Conservation (phyloP, 352 stramenopile species). For the Phytophthora meadii region DNA sequence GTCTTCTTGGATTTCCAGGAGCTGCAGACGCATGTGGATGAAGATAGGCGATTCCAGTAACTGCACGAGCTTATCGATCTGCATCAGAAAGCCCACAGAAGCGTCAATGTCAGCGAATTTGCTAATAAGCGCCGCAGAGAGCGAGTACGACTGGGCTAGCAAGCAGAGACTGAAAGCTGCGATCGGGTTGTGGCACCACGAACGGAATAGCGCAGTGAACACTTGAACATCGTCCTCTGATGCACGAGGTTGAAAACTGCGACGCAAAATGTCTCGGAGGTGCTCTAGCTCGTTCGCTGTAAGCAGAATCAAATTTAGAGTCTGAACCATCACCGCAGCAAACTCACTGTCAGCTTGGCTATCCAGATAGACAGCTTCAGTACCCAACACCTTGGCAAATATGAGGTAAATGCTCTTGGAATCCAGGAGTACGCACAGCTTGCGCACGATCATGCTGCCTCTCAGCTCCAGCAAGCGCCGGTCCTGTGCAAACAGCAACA, state of each 20-base stretch:
- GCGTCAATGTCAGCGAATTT: constrained; percentile 98
- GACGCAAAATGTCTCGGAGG: constrained; percentile 77
- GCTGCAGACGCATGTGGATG: constrained; percentile 97
- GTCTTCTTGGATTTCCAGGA: constrained; percentile 96
- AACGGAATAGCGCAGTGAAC: constrained; percentile 86
- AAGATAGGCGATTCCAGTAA: constrained; percentile 99
- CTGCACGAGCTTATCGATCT: constrained; percentile 99
- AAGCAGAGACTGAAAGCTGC: constrained; percentile 98
- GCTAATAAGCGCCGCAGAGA: constrained; percentile 96
- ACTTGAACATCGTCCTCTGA: constrained; percentile 82
- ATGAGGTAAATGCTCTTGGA: constrained; percentile 98
- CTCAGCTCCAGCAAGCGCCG: constrained; percentile 91
- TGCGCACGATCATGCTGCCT: constrained; percentile 98
- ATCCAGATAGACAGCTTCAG: constrained; percentile 50
- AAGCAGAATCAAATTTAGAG: constrained; percentile 98
- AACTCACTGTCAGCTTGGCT: constrained; percentile 93
- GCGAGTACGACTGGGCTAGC: constrained; percentile 97
- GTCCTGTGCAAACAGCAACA: constrained; percentile 94
- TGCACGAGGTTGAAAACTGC: constrained; percentile 75
- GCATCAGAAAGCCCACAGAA: constrained; percentile 98
- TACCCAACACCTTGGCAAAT: constrained; percentile 95
- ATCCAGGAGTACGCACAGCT: constrained; percentile 98
- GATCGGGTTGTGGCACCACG: constrained; percentile 98
- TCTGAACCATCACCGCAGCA: constrained; percentile 99
- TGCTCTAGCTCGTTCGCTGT: constrained; percentile 97